Percentiles rank a stretch among this genome's conserved stretches.
phyloP scores from a whole-genome alignment of 495 filamentous ascomycete species.

The Hypoxylon lenormandii region DNA sequence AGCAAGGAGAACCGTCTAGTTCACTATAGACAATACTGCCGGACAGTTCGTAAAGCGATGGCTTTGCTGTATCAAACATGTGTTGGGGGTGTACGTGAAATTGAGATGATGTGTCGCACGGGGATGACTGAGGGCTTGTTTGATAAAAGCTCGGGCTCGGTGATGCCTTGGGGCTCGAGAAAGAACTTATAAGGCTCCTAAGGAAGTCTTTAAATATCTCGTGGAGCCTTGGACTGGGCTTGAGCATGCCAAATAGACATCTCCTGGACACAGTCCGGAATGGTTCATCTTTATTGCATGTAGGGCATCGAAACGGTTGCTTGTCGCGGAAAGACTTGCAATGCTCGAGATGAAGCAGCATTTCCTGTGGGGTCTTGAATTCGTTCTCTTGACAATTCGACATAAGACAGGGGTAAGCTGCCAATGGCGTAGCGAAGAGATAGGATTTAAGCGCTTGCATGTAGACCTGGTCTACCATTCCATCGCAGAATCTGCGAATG shows the following conservation, averaged over 20 bases:
- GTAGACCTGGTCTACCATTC: constrained; percentile 30
- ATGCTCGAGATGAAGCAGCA: constrained; percentile 39
- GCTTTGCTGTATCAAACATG: not conserved
- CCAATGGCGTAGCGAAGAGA: not conserved
- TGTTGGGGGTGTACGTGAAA: not conserved
- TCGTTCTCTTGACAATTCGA: constrained; percentile 12
- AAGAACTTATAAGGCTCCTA: constrained; percentile 3
- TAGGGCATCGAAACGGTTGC: constrained; percentile 21
- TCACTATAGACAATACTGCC: not conserved
- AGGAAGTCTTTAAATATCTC: constrained; percentile 23
- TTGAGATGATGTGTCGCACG: not conserved
- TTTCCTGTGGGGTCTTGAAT: constrained; percentile 12
- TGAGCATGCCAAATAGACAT: constrained; percentile 30
- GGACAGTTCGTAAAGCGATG: not conserved
- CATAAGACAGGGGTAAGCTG: constrained; percentile 23
- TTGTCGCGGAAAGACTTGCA: constrained; percentile 26
- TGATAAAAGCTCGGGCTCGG: not conserved
- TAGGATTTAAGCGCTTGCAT: constrained; percentile 27
- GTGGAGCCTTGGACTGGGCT: constrained; percentile 15
- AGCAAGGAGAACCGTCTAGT: not conserved
- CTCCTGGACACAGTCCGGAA: constrained; percentile 17
- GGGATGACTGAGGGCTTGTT: not conserved
- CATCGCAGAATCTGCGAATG: constrained; percentile 6
- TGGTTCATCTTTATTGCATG: constrained; percentile 7
- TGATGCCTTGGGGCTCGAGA: not conserved